Conservation (phyloP, 257 asterid species). For the Petunia secreta region DNA sequence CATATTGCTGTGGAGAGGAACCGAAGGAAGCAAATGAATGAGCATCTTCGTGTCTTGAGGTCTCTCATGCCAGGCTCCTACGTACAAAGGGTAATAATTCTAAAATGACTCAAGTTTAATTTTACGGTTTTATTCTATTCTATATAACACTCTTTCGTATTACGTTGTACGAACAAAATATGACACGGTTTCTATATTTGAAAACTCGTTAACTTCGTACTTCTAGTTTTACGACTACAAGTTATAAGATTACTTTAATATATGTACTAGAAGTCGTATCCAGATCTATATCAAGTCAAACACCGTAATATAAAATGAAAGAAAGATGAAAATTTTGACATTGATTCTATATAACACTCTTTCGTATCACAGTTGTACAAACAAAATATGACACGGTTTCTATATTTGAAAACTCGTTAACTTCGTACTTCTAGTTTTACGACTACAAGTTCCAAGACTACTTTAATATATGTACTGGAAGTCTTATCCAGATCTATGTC, state of each 20-base stretch:
- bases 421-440: too few relatives aligned
- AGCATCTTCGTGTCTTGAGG: conserved; percentile 85
- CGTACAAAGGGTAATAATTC: conserved; percentile 71
- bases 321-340: background rate
- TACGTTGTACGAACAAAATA: background rate
- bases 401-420: background rate
- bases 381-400: background rate
- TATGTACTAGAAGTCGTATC: too few relatives aligned
- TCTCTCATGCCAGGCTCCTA: conserved; percentile 98
- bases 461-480: too few relatives aligned
- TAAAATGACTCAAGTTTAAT: background rate
- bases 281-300: too few relatives aligned
- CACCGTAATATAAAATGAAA: background rate
- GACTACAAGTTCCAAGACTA: too few relatives aligned
- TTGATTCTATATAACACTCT: background rate
- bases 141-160: background rate
- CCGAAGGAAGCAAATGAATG: conserved; percentile 94
- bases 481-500: too few relatives aligned
- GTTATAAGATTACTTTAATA: too few relatives aligned
- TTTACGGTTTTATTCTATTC: background rate
- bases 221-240: too few relatives aligned
- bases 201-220: background rate
- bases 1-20: conserved; percentile 95
- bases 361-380: background rate
- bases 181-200: background rate